A percentile compares a stretch with the other conserved stretches of the same genome.
Conservation (phyloP, 139 green algal genomes). For the Haematococcus sp. region DNA sequence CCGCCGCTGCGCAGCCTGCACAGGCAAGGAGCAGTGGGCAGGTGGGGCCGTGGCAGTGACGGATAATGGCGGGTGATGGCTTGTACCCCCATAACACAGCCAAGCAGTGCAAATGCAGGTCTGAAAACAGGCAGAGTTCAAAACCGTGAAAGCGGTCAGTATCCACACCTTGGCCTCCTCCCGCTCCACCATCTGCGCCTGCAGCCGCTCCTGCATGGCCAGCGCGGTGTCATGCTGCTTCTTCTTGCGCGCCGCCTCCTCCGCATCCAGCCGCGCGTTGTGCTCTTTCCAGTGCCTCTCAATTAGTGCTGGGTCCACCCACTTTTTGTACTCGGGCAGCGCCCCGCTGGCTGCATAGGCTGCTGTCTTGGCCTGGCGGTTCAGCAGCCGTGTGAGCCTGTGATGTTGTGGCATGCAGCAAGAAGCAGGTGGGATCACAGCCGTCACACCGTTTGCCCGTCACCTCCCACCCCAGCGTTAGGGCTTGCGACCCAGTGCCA, state of each 20-base stretch:
- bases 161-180: neutral
- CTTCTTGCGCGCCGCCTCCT: constrained; percentile 7
- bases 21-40: too few relatives aligned
- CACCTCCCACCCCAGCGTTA: too few relatives aligned
- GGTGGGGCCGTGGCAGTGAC: too few relatives aligned
- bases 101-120: too few relatives aligned
- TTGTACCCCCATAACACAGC: too few relatives aligned
- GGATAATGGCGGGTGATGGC: too few relatives aligned
- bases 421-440: too few relatives aligned
- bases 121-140: too few relatives aligned
- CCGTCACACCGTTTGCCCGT: too few relatives aligned
- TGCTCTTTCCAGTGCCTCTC: constrained; percentile 30
- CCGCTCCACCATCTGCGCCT: constrained; percentile 10
- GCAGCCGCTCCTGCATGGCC: neutral
- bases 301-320: constrained; percentile 34
- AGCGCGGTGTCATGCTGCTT: neutral
- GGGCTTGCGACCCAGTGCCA: too few relatives aligned
- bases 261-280: constrained; percentile 15
- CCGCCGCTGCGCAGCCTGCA: neutral
- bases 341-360: constrained; percentile 5
- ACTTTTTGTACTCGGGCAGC: constrained; percentile 28
- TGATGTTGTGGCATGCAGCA: too few relatives aligned
- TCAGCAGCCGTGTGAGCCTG: constrained; percentile 7
- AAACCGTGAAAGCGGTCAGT: too few relatives aligned
- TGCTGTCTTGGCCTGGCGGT: constrained; percentile 2